A percentile compares a stretch with the other conserved stretches of the same genome.
phyloP scores from a whole-genome alignment of 805 yeast genomes.

The Dipodascus albidus region DNA sequence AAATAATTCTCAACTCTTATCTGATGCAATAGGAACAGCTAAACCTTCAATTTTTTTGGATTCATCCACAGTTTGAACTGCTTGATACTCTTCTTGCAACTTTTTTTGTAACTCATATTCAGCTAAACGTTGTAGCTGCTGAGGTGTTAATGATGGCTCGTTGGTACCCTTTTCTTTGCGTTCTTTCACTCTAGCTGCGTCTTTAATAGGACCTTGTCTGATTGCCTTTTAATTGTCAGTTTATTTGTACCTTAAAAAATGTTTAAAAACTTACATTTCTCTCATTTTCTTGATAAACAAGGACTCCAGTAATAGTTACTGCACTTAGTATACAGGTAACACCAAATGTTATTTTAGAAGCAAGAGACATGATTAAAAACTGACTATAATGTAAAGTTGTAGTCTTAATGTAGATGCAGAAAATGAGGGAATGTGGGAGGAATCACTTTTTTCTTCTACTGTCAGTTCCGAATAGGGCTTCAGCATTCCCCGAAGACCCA shows the following conservation, averaged over 20 bases:
- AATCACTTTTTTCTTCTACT: not conserved
- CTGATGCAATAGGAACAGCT: not conserved
- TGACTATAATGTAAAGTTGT: no score
- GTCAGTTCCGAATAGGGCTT: no score
- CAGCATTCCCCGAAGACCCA: no score
- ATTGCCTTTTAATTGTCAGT: constrained; percentile 11
- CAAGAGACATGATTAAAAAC: constrained; percentile 59
- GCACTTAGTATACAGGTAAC: constrained; percentile 43
- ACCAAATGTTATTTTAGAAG: constrained; percentile 66
- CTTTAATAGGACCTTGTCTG: constrained; percentile 17
- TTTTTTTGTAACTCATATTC: constrained; percentile 18
- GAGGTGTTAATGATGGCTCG: constrained; percentile 12
- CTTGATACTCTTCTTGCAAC: constrained; percentile 14
- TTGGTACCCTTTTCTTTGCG: constrained; percentile 13
- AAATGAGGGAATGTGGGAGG: no score
- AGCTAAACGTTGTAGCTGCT: constrained; percentile 11
- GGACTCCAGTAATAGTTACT: constrained; percentile 56
- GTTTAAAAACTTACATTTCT: constrained; percentile 30
- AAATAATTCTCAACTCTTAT: no score
- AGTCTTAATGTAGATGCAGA: no score
- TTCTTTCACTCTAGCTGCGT: constrained; percentile 14
- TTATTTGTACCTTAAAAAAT: not conserved
- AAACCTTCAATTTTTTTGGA: not conserved
- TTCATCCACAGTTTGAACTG: constrained; percentile 11
- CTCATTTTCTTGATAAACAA: constrained; percentile 57